Evolutionary conservation across 352 stramenopile species (phyloP).

Genomic region (Globisporangium emineosum): DNA sequence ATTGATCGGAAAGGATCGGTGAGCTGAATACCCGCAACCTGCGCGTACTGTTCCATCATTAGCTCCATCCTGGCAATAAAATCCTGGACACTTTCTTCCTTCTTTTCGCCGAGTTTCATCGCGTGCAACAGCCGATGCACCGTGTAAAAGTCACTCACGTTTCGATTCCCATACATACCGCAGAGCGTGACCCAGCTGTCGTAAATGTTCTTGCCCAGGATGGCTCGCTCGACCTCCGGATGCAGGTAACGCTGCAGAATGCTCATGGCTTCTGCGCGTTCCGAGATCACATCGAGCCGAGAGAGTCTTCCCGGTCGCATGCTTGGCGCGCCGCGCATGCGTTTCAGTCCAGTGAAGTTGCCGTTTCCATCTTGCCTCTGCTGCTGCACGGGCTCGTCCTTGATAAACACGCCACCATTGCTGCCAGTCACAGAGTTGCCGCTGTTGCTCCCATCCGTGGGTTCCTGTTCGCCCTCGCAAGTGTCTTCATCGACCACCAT

Average conservation of each 20-base stretch:
- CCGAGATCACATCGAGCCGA: constrained; percentile 34
- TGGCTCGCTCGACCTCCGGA: constrained; percentile 40
- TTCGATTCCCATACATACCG: constrained; percentile 37
- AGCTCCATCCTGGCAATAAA: constrained; percentile 43
- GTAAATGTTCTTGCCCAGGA: constrained; percentile 50
- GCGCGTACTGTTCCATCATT: constrained; percentile 37
- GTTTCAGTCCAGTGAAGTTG: constrained; percentile 6
- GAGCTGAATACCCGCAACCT: constrained; percentile 32
- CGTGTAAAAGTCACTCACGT: constrained; percentile 31
- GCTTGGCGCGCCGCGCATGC: neutral
- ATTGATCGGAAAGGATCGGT: constrained; percentile 40
- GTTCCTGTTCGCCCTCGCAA: no score
- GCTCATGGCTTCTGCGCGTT: constrained; percentile 45
- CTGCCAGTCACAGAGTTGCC: neutral
- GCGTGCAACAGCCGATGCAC: constrained; percentile 44
- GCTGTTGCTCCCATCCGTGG: neutral
- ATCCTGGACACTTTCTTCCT: constrained; percentile 30
- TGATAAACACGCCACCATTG: constrained; percentile 9
- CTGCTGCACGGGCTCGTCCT: constrained; percentile 12
- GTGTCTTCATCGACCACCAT: constrained; percentile 23
- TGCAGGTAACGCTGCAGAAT: constrained; percentile 47
- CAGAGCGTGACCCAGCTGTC: constrained; percentile 48
- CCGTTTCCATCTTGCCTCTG: neutral
- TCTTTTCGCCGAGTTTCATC: constrained; percentile 43
- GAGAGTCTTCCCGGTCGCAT: constrained; percentile 21